Percentiles rank a stretch among this genome's conserved stretches.
Conservation (phyloP, 306 rosid genomes). For the Dalbergia oliveri region DNA sequence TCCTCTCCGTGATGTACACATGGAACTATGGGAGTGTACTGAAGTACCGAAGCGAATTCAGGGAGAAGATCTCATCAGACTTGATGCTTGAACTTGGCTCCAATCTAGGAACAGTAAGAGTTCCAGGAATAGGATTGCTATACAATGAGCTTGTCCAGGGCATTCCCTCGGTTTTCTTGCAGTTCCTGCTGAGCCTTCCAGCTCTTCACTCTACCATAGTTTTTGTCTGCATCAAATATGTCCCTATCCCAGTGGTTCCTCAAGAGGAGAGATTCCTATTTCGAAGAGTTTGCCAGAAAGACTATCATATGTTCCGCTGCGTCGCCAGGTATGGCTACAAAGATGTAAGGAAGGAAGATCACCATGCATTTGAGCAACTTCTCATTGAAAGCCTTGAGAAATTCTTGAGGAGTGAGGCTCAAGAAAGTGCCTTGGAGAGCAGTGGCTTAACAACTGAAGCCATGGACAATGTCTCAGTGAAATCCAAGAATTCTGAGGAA, state of each 20-base stretch:
- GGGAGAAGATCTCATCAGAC: slow-evolving; percentile 74
- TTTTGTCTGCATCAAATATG: slow-evolving; percentile 93
- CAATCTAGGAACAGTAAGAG: slow-evolving; percentile 89
- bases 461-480: slow-evolving; percentile 54
- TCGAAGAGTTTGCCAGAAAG: slow-evolving; percentile 89
- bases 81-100: slow-evolving; percentile 75
- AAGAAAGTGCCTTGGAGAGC: slow-evolving; percentile 77
- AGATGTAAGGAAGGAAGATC: slow-evolving; percentile 92
- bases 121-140: slow-evolving; percentile 91
- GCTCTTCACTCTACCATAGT: slow-evolving; percentile 88
- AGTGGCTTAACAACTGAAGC: slow-evolving; percentile 53
- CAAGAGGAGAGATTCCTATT: slow-evolving; percentile 93
- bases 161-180: slow-evolving; percentile 87
- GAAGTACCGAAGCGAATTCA: slow-evolving; percentile 77
- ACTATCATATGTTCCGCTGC: slow-evolving; percentile 94
- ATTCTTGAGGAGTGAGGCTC: slow-evolving; percentile 90
- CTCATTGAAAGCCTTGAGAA: slow-evolving; percentile 86
- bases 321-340: slow-evolving; percentile 94
- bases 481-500: slow-evolving; percentile 62
- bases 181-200: slow-evolving; percentile 89
- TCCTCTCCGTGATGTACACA: slow-evolving; percentile 80
- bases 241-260: slow-evolving; percentile 92
- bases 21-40: slow-evolving; percentile 93
- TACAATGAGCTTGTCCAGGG: slow-evolving; percentile 98
- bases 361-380: slow-evolving; percentile 88